Evolutionary conservation across 176 grass and related monocot species (phyloP).

Genomic region (Triticum dicoccoides): DNA sequence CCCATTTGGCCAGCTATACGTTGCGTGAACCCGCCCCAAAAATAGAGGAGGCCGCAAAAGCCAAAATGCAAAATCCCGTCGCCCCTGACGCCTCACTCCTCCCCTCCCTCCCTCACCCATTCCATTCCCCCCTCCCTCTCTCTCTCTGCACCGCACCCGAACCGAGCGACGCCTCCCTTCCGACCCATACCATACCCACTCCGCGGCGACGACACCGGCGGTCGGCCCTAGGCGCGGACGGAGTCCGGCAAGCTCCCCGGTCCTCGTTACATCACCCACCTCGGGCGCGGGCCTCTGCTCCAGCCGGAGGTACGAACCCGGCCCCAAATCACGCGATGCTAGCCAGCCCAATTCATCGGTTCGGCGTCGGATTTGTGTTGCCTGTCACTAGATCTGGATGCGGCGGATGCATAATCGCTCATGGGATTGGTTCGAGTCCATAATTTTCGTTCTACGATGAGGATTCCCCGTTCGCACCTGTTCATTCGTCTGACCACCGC

Average conservation of each 20-base stretch:
- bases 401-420: not conserved
- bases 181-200: not conserved
- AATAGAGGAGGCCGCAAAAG: not conserved
- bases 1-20: not conserved
- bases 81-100: constrained; percentile 4
- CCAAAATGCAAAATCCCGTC: not conserved
- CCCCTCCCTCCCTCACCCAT: constrained; percentile 10
- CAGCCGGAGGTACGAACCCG: not conserved
- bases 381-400: not conserved
- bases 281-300: not conserved
- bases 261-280: not conserved
- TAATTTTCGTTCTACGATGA: not conserved
- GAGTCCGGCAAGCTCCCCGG: not conserved
- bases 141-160: not conserved
- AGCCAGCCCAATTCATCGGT: not conserved
- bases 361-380: not conserved
- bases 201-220: not conserved
- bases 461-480: not conserved
- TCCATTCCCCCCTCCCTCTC: not conserved
- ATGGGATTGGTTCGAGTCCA: not conserved
- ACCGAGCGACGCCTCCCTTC: not conserved
- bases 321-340: not conserved
- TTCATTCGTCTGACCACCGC: not conserved
- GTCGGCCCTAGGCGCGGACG: not conserved
- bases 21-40: constrained; percentile 11